A percentile compares a stretch with the other conserved stretches of the same genome.
Conservation (phyloP, 2,329 filamentous ascomycete genomes). For the Xylaria sp. region DNA sequence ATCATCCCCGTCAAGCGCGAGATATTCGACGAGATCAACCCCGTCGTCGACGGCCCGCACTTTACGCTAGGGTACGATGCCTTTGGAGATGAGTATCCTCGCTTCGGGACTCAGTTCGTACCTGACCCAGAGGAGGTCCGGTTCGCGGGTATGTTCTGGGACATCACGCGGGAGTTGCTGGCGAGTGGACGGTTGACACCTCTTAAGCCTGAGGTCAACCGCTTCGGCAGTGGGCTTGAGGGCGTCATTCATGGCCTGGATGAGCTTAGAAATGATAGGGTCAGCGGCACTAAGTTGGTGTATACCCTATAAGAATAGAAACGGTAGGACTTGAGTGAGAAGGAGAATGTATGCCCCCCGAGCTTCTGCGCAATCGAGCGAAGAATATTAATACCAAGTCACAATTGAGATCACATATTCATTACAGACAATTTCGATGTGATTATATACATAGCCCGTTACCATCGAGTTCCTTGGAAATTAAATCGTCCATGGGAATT, state of each 20-base stretch:
- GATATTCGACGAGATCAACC: slow-evolving; percentile 45
- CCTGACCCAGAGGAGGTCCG: slow-evolving; percentile 34
- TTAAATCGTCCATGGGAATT: neutral
- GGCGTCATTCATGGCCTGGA: slow-evolving; percentile 52
- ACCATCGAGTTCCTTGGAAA: no score
- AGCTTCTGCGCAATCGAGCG: no score
- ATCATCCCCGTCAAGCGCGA: slow-evolving; percentile 34
- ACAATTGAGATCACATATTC: neutral
- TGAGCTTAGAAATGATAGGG: slow-evolving; percentile 48
- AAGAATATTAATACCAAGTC: neutral
- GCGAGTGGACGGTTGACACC: slow-evolving; percentile 52
- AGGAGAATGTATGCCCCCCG: neutral
- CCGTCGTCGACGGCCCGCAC: slow-evolving; percentile 47
- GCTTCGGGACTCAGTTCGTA: slow-evolving; percentile 50
- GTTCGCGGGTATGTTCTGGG: slow-evolving; percentile 51
- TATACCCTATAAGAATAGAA: slow-evolving; percentile 50
- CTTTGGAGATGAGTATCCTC: slow-evolving; percentile 52
- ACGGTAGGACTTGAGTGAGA: neutral
- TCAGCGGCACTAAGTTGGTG: slow-evolving; percentile 58
- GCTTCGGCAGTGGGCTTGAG: slow-evolving; percentile 47
- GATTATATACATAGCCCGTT: neutral
- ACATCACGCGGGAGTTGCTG: slow-evolving; percentile 49
- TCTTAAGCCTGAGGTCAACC: slow-evolving; percentile 49
- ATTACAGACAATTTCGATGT: neutral
- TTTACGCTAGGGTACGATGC: slow-evolving; percentile 55